phyloP scores from a whole-genome alignment of 2,329 filamentous ascomycete species.

The Daldinia sp. region DNA sequence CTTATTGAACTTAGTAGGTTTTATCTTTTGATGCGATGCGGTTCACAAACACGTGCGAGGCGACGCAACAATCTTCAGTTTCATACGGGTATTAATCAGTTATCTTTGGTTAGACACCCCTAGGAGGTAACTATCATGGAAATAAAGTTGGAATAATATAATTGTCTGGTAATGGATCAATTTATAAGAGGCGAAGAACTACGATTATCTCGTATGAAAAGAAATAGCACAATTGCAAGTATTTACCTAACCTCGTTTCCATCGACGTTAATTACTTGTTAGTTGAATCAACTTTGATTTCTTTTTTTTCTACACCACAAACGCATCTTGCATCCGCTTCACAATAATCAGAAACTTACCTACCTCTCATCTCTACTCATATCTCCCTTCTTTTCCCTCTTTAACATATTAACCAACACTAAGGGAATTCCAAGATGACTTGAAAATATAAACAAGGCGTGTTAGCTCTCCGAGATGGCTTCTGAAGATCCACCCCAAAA shows the following conservation, averaged over 20 bases:
- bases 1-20: too few relatives aligned
- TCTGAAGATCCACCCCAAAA: constrained; percentile 42
- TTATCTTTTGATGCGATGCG: neutral
- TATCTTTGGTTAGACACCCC: too few relatives aligned
- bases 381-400: too few relatives aligned
- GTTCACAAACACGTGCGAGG: too few relatives aligned
- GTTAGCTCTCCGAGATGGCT: constrained; percentile 31
- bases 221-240: neutral
- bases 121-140: neutral
- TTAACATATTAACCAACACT: too few relatives aligned
- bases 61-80: neutral
- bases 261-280: neutral
- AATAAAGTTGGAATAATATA: neutral
- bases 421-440: neutral
- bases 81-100: too few relatives aligned
- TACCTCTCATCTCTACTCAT: neutral
- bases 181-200: too few relatives aligned
- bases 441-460: neutral
- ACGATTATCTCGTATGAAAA: neutral
- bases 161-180: neutral
- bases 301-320: neutral
- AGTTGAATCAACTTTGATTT: neutral
- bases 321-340: neutral
- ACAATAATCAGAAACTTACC: neutral
- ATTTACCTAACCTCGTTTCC: neutral